Evolutionary conservation across 495 filamentous ascomycete species (phyloP), one percentile per base, ranked within the genome.

Genomic region (Evansstolkia leycettana): DNA sequence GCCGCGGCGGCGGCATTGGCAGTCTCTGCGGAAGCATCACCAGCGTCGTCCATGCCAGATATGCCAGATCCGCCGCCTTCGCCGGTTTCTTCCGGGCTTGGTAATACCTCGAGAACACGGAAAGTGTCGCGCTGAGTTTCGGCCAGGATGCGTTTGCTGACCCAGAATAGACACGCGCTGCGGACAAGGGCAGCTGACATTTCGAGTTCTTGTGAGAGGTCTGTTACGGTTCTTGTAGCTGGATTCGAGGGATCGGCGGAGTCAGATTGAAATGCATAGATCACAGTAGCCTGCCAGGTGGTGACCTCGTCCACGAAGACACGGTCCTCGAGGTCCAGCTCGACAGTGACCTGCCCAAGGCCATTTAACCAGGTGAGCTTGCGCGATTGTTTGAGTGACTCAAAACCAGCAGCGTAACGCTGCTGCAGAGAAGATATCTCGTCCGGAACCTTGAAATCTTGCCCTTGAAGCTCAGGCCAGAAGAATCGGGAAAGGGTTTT

Each of bases 401-500:
- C 77, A 51, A 94, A 98, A n/a, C 78, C 79, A 3, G 55, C 45
- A 29, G 79, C 73, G 60, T 94, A 98, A 15, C 58, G 62, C 33
- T 72, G 56, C 54, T 88, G 84, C 17, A 83, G 56, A 2, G 67
- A 50, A 3, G 54, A 36, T 23, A 96, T 76, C 23, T 66, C 64
- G 0, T 58, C 34, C 3, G 92, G 90, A 7, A 92, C 58, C 20
- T 62, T 51, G 58, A 93, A 95, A 16, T 67, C 66, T 43, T 88
- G 82, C 13, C 81, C 73, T 28, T 85, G 78, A 8, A 95, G 63
- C 1, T 77, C 64, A 0, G 92, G 89, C 90, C 90, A 99, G 65
- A 89, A 99, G 45, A 92, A 75, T n/a, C 83, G 73, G 0, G 85
- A 94, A 3, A 96, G 63, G 31, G 96, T 88, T 37, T 88, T 83